Evolutionary conservation across 2,329 filamentous ascomycete genomes (phyloP).

Genomic region (Ceratocystis alfenasii): DNA sequence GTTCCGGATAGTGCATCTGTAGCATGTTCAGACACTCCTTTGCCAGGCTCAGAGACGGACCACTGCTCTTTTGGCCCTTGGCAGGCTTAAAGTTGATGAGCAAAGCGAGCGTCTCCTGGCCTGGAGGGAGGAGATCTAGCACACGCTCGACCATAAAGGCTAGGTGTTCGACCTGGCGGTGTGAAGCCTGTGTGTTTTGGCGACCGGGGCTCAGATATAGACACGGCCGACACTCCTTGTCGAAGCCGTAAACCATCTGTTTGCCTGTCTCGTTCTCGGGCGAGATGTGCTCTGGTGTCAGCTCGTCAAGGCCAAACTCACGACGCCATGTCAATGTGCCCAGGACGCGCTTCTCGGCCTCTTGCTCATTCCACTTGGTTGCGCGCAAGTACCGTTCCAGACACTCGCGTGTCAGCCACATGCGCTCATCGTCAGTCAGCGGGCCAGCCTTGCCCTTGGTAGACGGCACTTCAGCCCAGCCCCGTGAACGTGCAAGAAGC

Average conservation of each 20-base stretch:
- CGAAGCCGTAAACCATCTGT: constrained; percentile 79
- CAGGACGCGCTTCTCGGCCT: constrained; percentile 67
- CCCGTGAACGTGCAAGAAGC: constrained; percentile 56
- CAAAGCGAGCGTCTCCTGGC: constrained; percentile 75
- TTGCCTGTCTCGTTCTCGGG: constrained; percentile 95
- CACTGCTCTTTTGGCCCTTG: constrained; percentile 59
- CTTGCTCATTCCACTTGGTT: constrained; percentile 72
- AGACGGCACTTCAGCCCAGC: constrained; percentile 36
- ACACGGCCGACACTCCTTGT: constrained; percentile 74
- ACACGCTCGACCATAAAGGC: constrained; percentile 92
- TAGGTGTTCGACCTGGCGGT: constrained; percentile 81
- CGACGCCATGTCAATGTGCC: constrained; percentile 77
- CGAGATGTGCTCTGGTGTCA: constrained; percentile 77
- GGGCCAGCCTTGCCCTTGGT: constrained; percentile 47
- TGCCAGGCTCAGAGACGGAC: constrained; percentile 61
- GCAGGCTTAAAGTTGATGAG: constrained; percentile 85
- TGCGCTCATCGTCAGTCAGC: constrained; percentile 65
- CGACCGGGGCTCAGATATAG: constrained; percentile 79
- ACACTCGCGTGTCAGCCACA: constrained; percentile 88
- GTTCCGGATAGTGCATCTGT: constrained; percentile 91
- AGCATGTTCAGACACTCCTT: constrained; percentile 80
- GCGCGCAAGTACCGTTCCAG: constrained; percentile 86
- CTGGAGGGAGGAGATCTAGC: constrained; percentile 74
- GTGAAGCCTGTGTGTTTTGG: constrained; percentile 82
- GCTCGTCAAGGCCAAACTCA: constrained; percentile 70